These are phyloP conservation scores for Acer yangbiense DNA, from an alignment of 345 rosid genomes.

Conservation along the genomic window DNA sequence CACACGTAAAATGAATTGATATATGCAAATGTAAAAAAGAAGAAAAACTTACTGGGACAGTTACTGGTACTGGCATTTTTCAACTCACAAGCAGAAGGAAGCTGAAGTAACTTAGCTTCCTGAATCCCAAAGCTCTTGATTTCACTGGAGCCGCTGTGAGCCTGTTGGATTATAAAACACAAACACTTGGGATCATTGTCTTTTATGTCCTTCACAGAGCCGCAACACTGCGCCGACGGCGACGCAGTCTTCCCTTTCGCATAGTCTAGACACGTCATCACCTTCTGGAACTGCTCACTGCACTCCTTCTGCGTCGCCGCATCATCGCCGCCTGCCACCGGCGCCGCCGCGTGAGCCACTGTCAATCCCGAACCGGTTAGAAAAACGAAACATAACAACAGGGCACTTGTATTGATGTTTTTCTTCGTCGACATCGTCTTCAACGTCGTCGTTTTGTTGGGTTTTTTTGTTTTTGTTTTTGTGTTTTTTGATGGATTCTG, in stretches of 20 bases:
- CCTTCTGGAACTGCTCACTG: slow-evolving; percentile 46
- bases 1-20: too few species aligned
- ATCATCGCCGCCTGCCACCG: neutral
- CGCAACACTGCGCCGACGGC: slow-evolving; percentile 73
- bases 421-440: neutral
- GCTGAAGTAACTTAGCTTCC: slow-evolving; percentile 65
- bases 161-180: slow-evolving; percentile 70
- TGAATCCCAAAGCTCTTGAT: slow-evolving; percentile 71
- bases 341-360: slow-evolving; percentile 14
- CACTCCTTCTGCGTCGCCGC: slow-evolving; percentile 32
- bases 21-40: too few species aligned
- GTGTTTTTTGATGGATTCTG: too few species aligned
- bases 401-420: neutral
- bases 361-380: slow-evolving; percentile 10
- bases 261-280: slow-evolving; percentile 59
- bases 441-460: too few species aligned
- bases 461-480: too few species aligned
- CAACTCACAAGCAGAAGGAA: slow-evolving; percentile 76
- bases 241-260: slow-evolving; percentile 58
- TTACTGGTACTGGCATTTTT: slow-evolving; percentile 59
- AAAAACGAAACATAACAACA: slow-evolving; percentile 1
- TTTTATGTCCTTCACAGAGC: slow-evolving; percentile 48
- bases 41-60: slow-evolving; percentile 62
- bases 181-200: slow-evolving; percentile 74
- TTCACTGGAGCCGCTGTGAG: slow-evolving; percentile 44